Conservation (phyloP, 306 rosid species). For the Urtica urens region DNA sequence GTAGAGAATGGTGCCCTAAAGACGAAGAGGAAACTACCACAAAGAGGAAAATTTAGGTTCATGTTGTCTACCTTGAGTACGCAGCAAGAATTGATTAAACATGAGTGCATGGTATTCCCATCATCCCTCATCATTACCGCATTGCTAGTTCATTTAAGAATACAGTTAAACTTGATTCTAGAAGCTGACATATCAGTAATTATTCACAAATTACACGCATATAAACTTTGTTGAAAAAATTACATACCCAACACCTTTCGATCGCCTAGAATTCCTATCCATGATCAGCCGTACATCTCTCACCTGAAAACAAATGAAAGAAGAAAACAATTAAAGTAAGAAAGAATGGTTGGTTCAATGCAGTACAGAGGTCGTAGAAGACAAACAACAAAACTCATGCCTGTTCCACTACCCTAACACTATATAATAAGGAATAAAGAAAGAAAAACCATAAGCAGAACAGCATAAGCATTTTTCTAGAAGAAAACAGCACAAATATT, state of each 20-base stretch:
- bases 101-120: conserved; percentile 96
- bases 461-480: too few species aligned
- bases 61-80: conserved; percentile 77
- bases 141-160: conserved; percentile 97
- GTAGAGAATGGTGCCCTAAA: conserved; percentile 38
- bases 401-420: too few species aligned
- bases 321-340: conserved; percentile 3
- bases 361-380: conserved; percentile 11
- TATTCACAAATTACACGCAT: conserved; percentile 35
- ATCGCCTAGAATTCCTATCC: conserved; percentile 98
- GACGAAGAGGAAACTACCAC: conserved; percentile 37
- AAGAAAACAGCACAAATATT: too few species aligned
- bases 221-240: conserved; percentile 12
- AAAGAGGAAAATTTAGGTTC: conserved; percentile 51
- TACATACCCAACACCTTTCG: conserved; percentile 99
- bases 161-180: conserved; percentile 80
- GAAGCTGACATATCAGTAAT: conserved; percentile 36
- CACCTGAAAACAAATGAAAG: conserved; percentile 40
- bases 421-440: too few species aligned
- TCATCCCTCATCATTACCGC: conserved; percentile 98
- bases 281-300: conserved; percentile 97
- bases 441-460: too few species aligned
- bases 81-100: conserved; percentile 99
- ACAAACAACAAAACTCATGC: not conserved
- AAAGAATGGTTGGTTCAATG: not conserved